Evolutionary conservation across 1,284 basidiomycete species (phyloP).

Genomic region (Cyathus olla): DNA sequence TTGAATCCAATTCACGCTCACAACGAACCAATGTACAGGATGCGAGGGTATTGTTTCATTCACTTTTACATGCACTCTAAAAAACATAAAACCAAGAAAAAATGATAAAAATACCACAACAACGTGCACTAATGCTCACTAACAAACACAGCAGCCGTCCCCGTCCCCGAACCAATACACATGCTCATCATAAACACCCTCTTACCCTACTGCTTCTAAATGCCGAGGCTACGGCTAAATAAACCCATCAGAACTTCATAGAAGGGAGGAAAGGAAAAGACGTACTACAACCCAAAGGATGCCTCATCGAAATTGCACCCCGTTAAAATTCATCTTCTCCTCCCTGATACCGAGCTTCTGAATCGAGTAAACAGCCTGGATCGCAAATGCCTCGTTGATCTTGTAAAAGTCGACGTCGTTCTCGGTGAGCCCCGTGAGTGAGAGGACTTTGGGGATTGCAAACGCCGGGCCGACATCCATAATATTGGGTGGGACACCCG

Average conservation of each 20-base stretch:
- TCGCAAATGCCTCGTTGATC: conserved; percentile 96
- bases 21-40: too few species aligned
- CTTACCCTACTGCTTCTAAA: conserved; percentile 80
- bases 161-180: conserved; percentile 97
- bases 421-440: conserved; percentile 77
- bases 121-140: conserved; percentile 86
- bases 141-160: conserved; percentile 85
- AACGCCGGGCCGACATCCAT: conserved; percentile 95
- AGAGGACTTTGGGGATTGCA: conserved; percentile 84
- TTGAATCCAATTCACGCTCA: too few species aligned
- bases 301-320: conserved; percentile 91
- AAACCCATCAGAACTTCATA: conserved; percentile 87
- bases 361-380: conserved; percentile 86
- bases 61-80: too few species aligned
- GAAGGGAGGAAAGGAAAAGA: conserved; percentile 26
- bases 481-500: conserved; percentile 89
- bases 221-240: conserved; percentile 83
- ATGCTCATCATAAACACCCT: conserved; percentile 92
- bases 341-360: conserved; percentile 82
- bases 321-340: conserved; percentile 88
- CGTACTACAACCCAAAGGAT: conserved; percentile 85
- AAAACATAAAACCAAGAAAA: too few species aligned
- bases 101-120: too few species aligned
- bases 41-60: too few species aligned
- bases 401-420: conserved; percentile 94